These are phyloP conservation scores for Gloeophyllum trabeum DNA, from an alignment of 768 basidiomycete species.

Conservation along the genomic window DNA sequence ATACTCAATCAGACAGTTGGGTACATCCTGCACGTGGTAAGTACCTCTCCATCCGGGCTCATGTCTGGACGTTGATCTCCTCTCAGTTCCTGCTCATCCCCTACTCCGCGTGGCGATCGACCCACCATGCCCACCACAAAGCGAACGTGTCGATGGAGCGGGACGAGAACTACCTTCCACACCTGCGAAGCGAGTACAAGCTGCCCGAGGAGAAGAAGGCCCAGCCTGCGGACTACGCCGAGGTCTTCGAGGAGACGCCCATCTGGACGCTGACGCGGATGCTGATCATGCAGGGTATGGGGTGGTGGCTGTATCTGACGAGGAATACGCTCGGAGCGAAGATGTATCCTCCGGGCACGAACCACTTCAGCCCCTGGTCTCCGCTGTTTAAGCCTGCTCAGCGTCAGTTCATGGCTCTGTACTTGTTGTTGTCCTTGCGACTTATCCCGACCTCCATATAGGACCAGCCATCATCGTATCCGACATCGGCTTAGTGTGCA, in stretches of 20 bases:
- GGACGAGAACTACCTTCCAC: slow-evolving; percentile 20
- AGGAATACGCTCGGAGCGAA: slow-evolving; percentile 17
- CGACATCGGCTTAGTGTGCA: slow-evolving; percentile 14
- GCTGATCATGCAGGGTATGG: slow-evolving; percentile 16
- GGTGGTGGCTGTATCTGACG: slow-evolving; percentile 17
- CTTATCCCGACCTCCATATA: slow-evolving; percentile 1
- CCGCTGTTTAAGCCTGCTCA: slow-evolving; percentile 8
- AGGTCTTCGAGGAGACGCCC: slow-evolving; percentile 20
- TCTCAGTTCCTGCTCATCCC: slow-evolving; percentile 17
- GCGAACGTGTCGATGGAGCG: slow-evolving; percentile 17
- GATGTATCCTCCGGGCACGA: slow-evolving; percentile 17
- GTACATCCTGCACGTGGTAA: slow-evolving; percentile 17
- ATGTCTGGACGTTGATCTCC: not conserved
- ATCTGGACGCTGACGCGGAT: slow-evolving; percentile 14
- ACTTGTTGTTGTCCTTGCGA: not conserved
- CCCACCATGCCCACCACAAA: slow-evolving; percentile 19
- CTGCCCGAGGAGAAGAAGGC: slow-evolving; percentile 14
- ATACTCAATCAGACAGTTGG: slow-evolving; percentile 17
- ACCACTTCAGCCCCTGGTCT: slow-evolving; percentile 18
- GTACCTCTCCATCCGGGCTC: not conserved
- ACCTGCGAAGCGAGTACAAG: slow-evolving; percentile 13
- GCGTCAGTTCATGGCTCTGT: not conserved
- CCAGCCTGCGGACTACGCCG: slow-evolving; percentile 14
- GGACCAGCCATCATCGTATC: slow-evolving; percentile 15
- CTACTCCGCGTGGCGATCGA: slow-evolving; percentile 19